Evolutionary conservation across 2,329 filamentous ascomycete genomes (phyloP).

Genomic region (Arthrobotrys sphaeroides): DNA sequence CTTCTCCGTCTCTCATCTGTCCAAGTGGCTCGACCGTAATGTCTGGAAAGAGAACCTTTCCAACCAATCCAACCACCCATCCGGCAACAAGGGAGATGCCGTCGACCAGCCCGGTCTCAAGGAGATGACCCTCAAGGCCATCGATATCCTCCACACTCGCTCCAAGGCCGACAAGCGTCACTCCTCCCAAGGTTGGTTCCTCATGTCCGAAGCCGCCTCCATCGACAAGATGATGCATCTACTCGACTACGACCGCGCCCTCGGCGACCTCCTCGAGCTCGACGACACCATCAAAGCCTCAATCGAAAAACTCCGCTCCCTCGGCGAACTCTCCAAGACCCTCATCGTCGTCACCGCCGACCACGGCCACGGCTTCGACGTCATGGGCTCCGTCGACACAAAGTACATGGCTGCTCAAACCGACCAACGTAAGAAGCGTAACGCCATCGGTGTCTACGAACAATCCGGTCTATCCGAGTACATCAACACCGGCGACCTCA

Average conservation of each 20-base stretch:
- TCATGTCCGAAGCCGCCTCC: conserved; percentile 86
- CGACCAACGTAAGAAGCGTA: conserved; percentile 76
- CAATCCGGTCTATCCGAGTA: conserved; percentile 81
- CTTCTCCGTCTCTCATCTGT: conserved; percentile 78
- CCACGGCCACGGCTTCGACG: conserved; percentile 88
- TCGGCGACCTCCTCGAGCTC: conserved; percentile 84
- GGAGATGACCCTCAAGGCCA: conserved; percentile 88
- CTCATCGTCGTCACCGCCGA: conserved; percentile 84
- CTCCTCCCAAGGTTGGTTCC: conserved; percentile 72
- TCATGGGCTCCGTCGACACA: conserved; percentile 83
- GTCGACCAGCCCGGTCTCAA: conserved; percentile 82
- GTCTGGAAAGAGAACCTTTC: conserved; percentile 77
- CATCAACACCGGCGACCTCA: conserved; percentile 68
- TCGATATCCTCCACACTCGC: conserved; percentile 77
- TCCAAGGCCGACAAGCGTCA: conserved; percentile 63
- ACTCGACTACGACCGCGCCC: conserved; percentile 84
- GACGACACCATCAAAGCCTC: conserved; percentile 82
- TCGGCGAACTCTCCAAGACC: conserved; percentile 76
- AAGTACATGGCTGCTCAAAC: conserved; percentile 75
- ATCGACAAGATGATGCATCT: conserved; percentile 92
- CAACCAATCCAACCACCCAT: conserved; percentile 73
- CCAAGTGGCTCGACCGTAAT: conserved; percentile 87
- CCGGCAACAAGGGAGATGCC: conserved; percentile 71
- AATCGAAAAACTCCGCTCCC: conserved; percentile 72
- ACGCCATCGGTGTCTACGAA: conserved; percentile 77